Evolutionary conservation across 176 grass and related monocot species (phyloP), one percentile per base, ranked within the genome.

Genomic region (Ensete ventricosum): DNA sequence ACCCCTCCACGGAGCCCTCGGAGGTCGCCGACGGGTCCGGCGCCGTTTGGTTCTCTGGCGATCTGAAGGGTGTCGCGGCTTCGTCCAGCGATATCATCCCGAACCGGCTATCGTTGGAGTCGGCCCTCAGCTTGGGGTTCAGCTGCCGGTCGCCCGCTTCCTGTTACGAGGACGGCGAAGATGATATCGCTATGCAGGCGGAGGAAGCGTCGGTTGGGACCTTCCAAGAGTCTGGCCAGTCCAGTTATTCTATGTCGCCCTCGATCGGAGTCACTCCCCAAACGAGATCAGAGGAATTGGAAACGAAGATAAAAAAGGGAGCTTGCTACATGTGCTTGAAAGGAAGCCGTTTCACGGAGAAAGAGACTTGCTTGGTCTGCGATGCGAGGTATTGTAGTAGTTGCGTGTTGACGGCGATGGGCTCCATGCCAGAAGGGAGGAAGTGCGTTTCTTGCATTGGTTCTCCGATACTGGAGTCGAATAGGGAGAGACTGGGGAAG

Each of bases 381-480:
- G 86, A 79, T 6, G 90, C 88, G 17, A 84, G 84, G 22, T 99
- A 95, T 83, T 99, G 96, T 49, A 29, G 65, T 1, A 71, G 78
- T 0, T 99, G 96, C 64, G 75, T 99, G 19, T 70, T 99, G 71
- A 63, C 73, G 22, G 86, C 83, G 49, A 99, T 99, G 96, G 91
- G 96, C 9, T 99, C 96, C 75, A 99, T 99, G 96, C 96, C 87
- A 3, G 96, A 99, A 79, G 91, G 96, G 0, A 82, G 96, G 60
- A 95, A 99, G 78, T 99, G 91, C 60, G 55, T 89, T 8, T 21
- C 55, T 12, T 99, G 96, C 84, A 95, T 99, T 9, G 87, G 88
- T 3, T 58, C 55, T 21, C 91, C 96, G 1, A 79, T 99, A 62
- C 76, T 76, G 22, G 95, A 99, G 83, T 67, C 75, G 0, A 84